phyloP scores from a whole-genome alignment of 2,329 filamentous ascomycete species.

The Setomelanomma holmii region DNA sequence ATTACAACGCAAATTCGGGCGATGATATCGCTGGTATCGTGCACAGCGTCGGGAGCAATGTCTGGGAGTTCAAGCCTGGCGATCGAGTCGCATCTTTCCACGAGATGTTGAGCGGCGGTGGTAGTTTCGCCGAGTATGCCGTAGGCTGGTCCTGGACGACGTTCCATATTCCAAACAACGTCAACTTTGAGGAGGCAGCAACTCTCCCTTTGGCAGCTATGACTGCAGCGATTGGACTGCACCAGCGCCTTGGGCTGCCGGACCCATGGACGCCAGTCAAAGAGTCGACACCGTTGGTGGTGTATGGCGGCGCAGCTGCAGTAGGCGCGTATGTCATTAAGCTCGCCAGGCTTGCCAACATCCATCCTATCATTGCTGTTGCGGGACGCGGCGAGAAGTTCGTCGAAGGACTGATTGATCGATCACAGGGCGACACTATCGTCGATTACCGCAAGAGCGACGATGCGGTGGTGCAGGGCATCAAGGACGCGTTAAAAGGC shows the following conservation, averaged over 20 bases:
- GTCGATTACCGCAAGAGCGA: conserved; percentile 64
- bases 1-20: conserved; percentile 53
- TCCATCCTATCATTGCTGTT: conserved; percentile 53
- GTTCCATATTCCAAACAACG: conserved; percentile 60
- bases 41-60: conserved; percentile 61
- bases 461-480: conserved; percentile 47
- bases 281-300: conserved; percentile 40
- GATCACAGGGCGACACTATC: conserved; percentile 50
- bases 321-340: conserved; percentile 54
- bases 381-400: conserved; percentile 49
- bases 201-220: conserved; percentile 56
- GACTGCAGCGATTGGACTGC: conserved; percentile 56
- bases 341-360: conserved; percentile 47
- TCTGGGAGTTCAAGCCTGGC: conserved; percentile 64
- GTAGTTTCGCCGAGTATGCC: conserved; percentile 68
- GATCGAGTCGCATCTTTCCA: conserved; percentile 66
- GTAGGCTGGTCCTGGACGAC: conserved; percentile 63
- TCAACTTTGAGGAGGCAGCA: conserved; percentile 60
- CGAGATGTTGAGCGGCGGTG: conserved; percentile 59
- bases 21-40: conserved; percentile 65
- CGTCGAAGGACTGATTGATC: conserved; percentile 49
- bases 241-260: conserved; percentile 50
- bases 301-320: conserved; percentile 52
- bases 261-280: conserved; percentile 48
- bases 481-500: conserved; percentile 55